Evolutionary conservation across 2,329 filamentous ascomycete species (phyloP).

Genomic region (Botrytis squamosa): DNA sequence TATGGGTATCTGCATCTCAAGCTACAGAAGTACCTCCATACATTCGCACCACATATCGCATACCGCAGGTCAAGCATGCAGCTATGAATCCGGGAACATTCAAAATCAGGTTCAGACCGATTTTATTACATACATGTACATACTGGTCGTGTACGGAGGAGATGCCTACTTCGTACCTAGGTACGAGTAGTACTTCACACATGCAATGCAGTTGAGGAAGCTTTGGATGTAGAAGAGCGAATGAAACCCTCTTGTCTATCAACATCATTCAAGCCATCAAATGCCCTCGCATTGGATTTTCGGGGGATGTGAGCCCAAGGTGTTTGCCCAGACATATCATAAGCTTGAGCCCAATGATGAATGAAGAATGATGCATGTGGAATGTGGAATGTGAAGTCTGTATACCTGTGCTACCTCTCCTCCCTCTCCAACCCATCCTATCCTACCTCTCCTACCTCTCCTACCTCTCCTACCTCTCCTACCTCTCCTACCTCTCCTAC

Average conservation of each 20-base stretch:
- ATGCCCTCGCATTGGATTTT: not conserved
- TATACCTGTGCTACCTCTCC: too few species aligned
- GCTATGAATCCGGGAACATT: conserved; percentile 2
- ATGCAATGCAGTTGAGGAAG: not conserved
- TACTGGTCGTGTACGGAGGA: too few species aligned
- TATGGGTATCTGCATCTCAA: not conserved
- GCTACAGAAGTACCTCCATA: not conserved
- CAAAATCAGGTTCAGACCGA: not conserved
- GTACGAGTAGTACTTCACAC: not conserved
- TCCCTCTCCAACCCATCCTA: not conserved
- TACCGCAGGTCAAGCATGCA: not conserved
- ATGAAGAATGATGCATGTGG: not conserved
- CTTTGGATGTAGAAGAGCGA: not conserved
- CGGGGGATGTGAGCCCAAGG: not conserved
- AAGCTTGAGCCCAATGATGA: not conserved
- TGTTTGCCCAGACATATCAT: not conserved
- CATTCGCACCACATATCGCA: not conserved
- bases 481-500: not conserved
- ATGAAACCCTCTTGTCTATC: not conserved
- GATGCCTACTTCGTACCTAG: not conserved
- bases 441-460: not conserved
- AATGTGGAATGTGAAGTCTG: not conserved
- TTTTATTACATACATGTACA: not conserved
- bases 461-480: too few species aligned
- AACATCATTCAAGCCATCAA: not conserved